Conservation (phyloP, 768 basidiomycete genomes). For the Termitomyces sp. region DNA sequence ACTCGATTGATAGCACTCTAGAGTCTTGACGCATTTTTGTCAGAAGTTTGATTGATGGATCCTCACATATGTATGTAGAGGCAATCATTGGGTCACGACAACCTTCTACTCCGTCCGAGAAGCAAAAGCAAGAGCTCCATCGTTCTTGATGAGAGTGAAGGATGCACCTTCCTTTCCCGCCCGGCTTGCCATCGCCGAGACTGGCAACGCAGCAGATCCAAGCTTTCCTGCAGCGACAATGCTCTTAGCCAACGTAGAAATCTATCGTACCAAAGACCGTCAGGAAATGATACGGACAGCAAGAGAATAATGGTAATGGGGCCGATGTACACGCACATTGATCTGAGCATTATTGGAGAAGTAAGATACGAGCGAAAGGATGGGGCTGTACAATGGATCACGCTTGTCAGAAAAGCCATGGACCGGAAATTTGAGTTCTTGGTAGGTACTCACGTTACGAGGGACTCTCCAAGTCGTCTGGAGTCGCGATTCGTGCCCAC, state of each 20-base stretch:
- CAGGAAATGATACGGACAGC: too few relatives aligned
- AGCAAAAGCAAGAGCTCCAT: constrained; percentile 40
- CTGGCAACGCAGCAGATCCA: constrained; percentile 47
- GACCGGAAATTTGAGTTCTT: too few relatives aligned
- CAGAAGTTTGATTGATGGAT: too few relatives aligned
- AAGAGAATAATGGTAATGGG: not conserved
- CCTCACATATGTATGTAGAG: too few relatives aligned
- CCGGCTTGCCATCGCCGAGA: constrained; percentile 38
- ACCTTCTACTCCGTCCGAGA: constrained; percentile 11
- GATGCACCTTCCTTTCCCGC: constrained; percentile 30
- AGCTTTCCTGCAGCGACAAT: constrained; percentile 50
- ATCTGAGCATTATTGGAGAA: constrained; percentile 40
- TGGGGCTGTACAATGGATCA: constrained; percentile 20
- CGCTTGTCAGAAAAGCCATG: too few relatives aligned
- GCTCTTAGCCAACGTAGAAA: constrained; percentile 51
- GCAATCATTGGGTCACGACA: not conserved
- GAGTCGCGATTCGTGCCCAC: constrained; percentile 39
- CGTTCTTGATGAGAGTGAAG: constrained; percentile 58
- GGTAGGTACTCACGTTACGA: constrained; percentile 31
- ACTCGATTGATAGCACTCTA: too few relatives aligned
- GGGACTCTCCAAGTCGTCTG: constrained; percentile 34
- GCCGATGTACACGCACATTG: constrained; percentile 29
- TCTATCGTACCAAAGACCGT: constrained; percentile 29
- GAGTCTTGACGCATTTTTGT: too few relatives aligned
- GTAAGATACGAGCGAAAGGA: constrained; percentile 34